Evolutionary conservation across 2,329 filamentous ascomycete genomes (phyloP), one percentile per base, ranked within the genome.

Genomic region (Neoarthrinium moseri): DNA sequence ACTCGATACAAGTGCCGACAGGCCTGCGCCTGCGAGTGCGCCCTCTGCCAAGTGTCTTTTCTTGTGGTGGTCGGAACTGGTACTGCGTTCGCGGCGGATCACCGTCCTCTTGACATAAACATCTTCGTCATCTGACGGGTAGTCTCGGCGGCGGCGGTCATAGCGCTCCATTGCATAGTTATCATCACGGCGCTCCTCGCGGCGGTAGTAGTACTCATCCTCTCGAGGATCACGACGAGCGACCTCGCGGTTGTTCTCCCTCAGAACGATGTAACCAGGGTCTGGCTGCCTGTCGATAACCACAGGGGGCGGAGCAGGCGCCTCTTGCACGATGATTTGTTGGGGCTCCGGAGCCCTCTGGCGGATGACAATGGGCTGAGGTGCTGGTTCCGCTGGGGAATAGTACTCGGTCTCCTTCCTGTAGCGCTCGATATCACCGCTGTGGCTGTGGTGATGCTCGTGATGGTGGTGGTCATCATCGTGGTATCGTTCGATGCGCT

Each of bases 361-460:
- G 42, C 78, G 77, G 51, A 83, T 80, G 45, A 83, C 69, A 49
- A 83, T 73, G 5, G 78, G 78, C 2, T 71, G 60, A 4, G 60
- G 71, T 8, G 72, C 64, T 11, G 76, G 74, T 18, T 77, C 70
- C 21, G 72, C 68, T 3, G 74, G 74, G 35, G 74, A 68, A 56
- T 78, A 85, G 60, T 83, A 84, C 53, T 85, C 81, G 3, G 78
- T 80, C 59, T 85, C 81, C 60, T 76, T 77, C 56, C 76, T 76
- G 57, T 81, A 82, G 58, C 73, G 74, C 59, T 84, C 81, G 33
- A 83, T 57, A 15, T 83, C 77, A 46, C 69, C 70, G 35, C 70
- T 70, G 18, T 62, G 55, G 20, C 77, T 73, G 35, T 76, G 73
- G 22, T 70, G 64, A n/a, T n/a, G n/a, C n/a, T n/a, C n/a, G 38